phyloP scores from a whole-genome alignment of 169 alveolate genomes.

The Eimeria necatrix region DNA sequence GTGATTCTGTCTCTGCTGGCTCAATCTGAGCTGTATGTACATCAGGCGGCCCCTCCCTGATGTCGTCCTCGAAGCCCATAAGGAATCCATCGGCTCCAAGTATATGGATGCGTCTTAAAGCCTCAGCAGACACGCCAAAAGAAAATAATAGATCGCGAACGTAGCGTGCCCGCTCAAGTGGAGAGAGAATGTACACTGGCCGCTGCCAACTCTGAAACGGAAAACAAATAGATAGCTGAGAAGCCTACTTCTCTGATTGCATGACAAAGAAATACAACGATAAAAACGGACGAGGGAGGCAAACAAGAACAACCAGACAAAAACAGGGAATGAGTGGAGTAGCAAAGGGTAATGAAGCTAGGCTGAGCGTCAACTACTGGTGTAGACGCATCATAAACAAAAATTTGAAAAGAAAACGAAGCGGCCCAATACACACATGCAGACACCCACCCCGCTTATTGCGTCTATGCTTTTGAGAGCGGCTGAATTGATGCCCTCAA shows the following conservation, averaged over 20 bases:
- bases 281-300: no score
- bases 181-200: background rate
- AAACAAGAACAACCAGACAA: background rate
- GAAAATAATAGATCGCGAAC: background rate
- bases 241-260: background rate
- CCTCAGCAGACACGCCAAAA: background rate
- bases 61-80: background rate
- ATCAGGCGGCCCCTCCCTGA: background rate
- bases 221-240: background rate
- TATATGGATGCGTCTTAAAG: background rate
- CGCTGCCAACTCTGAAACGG: constrained; percentile 5
- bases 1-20: no score
- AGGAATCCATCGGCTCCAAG: background rate
- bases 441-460: background rate
- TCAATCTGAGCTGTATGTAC: background rate
- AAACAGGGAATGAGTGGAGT: background rate
- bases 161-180: background rate
- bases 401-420: no score
- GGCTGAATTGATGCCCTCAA: constrained; percentile 36
- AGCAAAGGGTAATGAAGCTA: no score
- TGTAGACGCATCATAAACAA: no score
- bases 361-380: no score
- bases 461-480: background rate
- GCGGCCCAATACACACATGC: no score
- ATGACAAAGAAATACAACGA: background rate